Evolutionary conservation across 1,284 basidiomycete species (phyloP).

Genomic region (Ustanciosporium gigantosporum): DNA sequence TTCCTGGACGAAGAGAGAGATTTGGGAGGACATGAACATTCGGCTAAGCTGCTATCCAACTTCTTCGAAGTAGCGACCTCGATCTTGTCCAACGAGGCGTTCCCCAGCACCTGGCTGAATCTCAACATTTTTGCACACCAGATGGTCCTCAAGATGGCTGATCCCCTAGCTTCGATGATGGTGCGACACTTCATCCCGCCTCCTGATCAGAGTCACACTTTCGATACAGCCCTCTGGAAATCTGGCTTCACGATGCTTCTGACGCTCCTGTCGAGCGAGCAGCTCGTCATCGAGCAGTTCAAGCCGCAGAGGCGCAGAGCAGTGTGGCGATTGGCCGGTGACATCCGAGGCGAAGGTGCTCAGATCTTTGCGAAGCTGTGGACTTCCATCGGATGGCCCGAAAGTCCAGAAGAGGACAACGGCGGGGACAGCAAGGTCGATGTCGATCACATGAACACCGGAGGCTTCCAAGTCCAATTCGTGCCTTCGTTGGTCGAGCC

Average conservation of each 20-base stretch:
- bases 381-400: slow-evolving; percentile 70
- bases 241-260: slow-evolving; percentile 81
- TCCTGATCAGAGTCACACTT: slow-evolving; percentile 67
- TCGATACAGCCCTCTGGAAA: slow-evolving; percentile 80
- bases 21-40: slow-evolving; percentile 57
- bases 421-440: slow-evolving; percentile 13
- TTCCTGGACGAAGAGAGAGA: slow-evolving; percentile 67
- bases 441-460: slow-evolving; percentile 47
- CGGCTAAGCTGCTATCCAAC: slow-evolving; percentile 72
- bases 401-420: slow-evolving; percentile 8
- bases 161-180: slow-evolving; percentile 76
- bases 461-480: slow-evolving; percentile 60
- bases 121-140: slow-evolving; percentile 87
- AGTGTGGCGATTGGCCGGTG: slow-evolving; percentile 92
- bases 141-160: slow-evolving; percentile 83
- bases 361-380: slow-evolving; percentile 80
- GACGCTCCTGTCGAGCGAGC: slow-evolving; percentile 82
- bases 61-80: slow-evolving; percentile 82
- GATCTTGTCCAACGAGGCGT: slow-evolving; percentile 83
- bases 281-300: slow-evolving; percentile 90
- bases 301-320: slow-evolving; percentile 88
- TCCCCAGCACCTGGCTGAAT: slow-evolving; percentile 89
- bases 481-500: slow-evolving; percentile 81
- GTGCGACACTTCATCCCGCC: slow-evolving; percentile 80
- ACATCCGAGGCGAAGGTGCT: slow-evolving; percentile 89